Percentiles rank a stretch among this genome's conserved stretches.
These are phyloP conservation scores for Fomitopsis serialis DNA, from an alignment of 768 basidiomycete genomes.

Conservation along the genomic window DNA sequence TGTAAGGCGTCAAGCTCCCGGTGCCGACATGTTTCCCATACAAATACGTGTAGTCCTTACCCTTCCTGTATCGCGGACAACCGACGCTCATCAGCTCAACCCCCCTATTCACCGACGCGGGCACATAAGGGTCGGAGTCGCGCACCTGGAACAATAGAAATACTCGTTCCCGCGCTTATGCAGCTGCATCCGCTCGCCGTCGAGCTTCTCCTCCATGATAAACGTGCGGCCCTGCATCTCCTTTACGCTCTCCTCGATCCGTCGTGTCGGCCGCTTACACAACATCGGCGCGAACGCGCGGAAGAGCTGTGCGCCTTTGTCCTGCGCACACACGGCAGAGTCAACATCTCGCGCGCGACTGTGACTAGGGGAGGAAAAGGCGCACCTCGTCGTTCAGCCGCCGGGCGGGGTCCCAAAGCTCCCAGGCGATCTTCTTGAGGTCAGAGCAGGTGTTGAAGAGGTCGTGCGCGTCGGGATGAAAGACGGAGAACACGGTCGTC, in stretches of 20 bases:
- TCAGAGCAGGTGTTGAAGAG: constrained; percentile 97
- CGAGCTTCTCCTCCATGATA: constrained; percentile 94
- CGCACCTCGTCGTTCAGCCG: constrained; percentile 59
- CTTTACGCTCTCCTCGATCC: constrained; percentile 78
- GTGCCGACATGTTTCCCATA: constrained; percentile 81
- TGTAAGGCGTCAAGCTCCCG: constrained; percentile 86
- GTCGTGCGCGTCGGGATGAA: constrained; percentile 93
- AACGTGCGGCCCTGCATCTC: constrained; percentile 79
- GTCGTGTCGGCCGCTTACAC: constrained; percentile 81
- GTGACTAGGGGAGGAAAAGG: not conserved
- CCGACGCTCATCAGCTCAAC: too few species aligned
- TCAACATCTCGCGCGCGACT: not conserved
- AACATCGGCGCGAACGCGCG: constrained; percentile 92
- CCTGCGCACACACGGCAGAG: constrained; percentile 36
- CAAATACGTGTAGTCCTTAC: constrained; percentile 85
- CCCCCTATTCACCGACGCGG: not conserved
- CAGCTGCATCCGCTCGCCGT: constrained; percentile 94
- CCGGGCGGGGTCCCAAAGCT: constrained; percentile 70
- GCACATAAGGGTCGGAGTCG: too few species aligned
- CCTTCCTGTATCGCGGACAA: constrained; percentile 55
- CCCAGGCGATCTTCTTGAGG: constrained; percentile 89
- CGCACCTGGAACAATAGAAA: constrained; percentile 86
- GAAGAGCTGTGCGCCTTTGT: constrained; percentile 80
- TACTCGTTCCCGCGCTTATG: constrained; percentile 91
- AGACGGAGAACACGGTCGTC: constrained; percentile 84